Evolutionary conservation across 345 rosid genomes (phyloP), one percentile per base, ranked within the genome.

Genomic region (Eucalyptus coolabah): DNA sequence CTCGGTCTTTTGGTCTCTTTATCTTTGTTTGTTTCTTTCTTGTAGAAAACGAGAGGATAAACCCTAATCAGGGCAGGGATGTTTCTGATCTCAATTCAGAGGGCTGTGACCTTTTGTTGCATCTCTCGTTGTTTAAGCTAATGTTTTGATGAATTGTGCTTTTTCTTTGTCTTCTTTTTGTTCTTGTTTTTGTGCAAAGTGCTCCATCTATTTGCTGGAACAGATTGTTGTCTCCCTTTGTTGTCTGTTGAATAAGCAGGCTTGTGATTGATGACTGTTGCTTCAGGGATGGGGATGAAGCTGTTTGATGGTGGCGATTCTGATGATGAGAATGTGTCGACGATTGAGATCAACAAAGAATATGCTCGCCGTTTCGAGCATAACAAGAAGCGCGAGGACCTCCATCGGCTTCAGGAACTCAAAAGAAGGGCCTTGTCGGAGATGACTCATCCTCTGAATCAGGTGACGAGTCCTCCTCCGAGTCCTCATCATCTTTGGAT

Each of bases 351-450:
- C 88, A 87, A 96, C 90, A 19, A 93, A 65, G 95, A 95, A 10
- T 96, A 91, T 83, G 95, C 95, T 21, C 90, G 88, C 30, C 92
- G 94, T 87, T 94, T 92, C 49, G 94, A 94, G 92, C 90, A 94
- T 92, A 96, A 95, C 93, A 95, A 94, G 95, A 90, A 91, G 77
- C 95, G 97, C 2, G 97, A 96, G 89, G 97, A 93, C 90, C 94
- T 94, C 45, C 96, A 95, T 30, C 91, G 95, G 85, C 93, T 87
- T 53, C 93, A 94, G 89, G 96, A 91, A 92, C 93, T 92, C 34
- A 87, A 90, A 92, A 89, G 93, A 92, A 51, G 89, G 99, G 98
- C 87, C 65, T 77, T 19, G 88, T 92, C 14, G 91, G 87, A 7
- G 95, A 89, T 15, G 87, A 89, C 0, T 90, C 86, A 81, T 90